Evolutionary conservation across 164 flowering plant genomes (phyloP).

Genomic region (Nymphaea thermarum): DNA sequence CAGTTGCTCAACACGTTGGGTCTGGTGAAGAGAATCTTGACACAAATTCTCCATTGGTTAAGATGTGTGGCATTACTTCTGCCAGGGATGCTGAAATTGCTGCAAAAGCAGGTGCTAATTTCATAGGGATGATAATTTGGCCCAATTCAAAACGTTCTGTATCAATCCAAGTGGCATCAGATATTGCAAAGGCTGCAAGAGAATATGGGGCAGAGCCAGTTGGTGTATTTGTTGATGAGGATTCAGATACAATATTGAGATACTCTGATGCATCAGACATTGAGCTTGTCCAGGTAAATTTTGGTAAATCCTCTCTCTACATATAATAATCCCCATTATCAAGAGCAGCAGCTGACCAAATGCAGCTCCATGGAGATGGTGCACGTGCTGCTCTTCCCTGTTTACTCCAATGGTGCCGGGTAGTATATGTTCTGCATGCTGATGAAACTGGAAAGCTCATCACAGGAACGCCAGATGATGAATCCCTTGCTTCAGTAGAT

Average conservation of each 20-base stretch:
- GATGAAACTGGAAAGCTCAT: slow-evolving; percentile 64
- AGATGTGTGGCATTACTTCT: slow-evolving; percentile 84
- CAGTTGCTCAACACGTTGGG: not conserved
- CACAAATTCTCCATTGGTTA: slow-evolving; percentile 23
- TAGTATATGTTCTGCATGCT: slow-evolving; percentile 85
- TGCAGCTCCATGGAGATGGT: slow-evolving; percentile 85
- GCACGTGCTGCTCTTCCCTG: slow-evolving; percentile 57
- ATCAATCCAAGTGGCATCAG: slow-evolving; percentile 62
- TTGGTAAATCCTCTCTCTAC: not conserved
- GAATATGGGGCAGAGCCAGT: slow-evolving; percentile 78
- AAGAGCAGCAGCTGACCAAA: not conserved
- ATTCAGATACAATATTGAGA: slow-evolving; percentile 51
- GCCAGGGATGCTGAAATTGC: slow-evolving; percentile 27
- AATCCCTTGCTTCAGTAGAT: slow-evolving; percentile 49
- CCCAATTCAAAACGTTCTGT: slow-evolving; percentile 89
- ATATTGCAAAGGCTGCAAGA: slow-evolving; percentile 68
- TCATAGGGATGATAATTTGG: slow-evolving; percentile 94
- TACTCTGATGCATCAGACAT: slow-evolving; percentile 55
- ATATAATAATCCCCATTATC: not conserved
- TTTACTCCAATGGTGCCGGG: slow-evolving; percentile 35
- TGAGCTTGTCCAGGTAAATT: slow-evolving; percentile 67
- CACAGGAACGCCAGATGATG: slow-evolving; percentile 59
- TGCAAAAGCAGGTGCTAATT: slow-evolving; percentile 26
- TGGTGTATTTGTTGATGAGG: slow-evolving; percentile 95
- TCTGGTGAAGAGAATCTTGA: slow-evolving; percentile 6